phyloP scores from a whole-genome alignment of 2,329 filamentous ascomycete genomes.

The Alternaria burnsii region DNA sequence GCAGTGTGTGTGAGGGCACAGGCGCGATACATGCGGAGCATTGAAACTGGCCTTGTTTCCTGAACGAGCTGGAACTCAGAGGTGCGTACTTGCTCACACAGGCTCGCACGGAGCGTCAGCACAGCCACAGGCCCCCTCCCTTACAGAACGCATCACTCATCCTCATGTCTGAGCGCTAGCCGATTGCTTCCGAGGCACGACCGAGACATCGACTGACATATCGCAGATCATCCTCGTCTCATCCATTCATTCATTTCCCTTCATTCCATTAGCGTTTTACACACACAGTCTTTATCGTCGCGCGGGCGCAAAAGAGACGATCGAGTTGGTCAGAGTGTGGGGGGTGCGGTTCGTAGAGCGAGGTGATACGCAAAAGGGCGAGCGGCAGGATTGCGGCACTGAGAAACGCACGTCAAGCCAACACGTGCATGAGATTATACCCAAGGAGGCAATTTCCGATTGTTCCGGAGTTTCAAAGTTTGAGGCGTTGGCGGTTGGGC shows the following conservation, averaged over 20 bases:
- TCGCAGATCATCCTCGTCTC: constrained; percentile 17
- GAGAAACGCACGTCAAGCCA: constrained; percentile 6
- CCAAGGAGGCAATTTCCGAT: constrained; percentile 29
- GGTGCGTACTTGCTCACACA: constrained; percentile 1
- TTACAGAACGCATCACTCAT: constrained; percentile 5
- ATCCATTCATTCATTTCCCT: constrained; percentile 18
- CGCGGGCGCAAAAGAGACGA: constrained; percentile 24
- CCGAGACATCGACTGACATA: constrained; percentile 16
- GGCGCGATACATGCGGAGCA: constrained; percentile 44
- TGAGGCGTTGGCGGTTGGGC: constrained; percentile 16
- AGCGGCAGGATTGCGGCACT: constrained; percentile 6
- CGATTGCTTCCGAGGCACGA: constrained; percentile 6
- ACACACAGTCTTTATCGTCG: constrained; percentile 18
- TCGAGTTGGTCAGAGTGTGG: constrained; percentile 13
- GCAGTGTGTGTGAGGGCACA: constrained; percentile 45
- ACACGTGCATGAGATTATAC: constrained; percentile 25
- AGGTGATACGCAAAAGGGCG: constrained; percentile 9
- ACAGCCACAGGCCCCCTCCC: constrained; percentile 7
- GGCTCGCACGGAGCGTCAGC: background rate
- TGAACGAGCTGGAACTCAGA: constrained; percentile 5
- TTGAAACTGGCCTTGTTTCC: constrained; percentile 20
- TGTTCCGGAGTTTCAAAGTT: constrained; percentile 19
- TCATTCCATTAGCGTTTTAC: constrained; percentile 8
- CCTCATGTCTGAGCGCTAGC: constrained; percentile 9
- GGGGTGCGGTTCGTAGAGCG: background rate